Base-by-base conservation (phyloP, 371 early-diverging fungal species). In the Gilbertella persicaria region DNA sequence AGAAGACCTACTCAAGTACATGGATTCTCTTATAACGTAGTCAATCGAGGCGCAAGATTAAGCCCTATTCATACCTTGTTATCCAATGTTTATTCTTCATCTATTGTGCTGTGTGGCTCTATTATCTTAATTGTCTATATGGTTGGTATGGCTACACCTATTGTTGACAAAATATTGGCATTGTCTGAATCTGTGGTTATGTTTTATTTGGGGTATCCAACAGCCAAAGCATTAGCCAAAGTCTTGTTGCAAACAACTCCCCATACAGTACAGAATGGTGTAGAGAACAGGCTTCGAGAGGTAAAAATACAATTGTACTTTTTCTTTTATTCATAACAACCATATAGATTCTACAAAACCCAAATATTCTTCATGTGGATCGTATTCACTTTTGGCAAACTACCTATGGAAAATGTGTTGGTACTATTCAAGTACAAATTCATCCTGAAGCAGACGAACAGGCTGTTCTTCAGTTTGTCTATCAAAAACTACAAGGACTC, bases 381-480 rank as follows among this genome's bases (percentile, higher is more conserved):
- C 55, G 76, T 3, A 66, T 79, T 2, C 86, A 86, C 70, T 79
- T 84, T 42, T 86, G 86, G 86, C 81, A 79, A 52, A 86, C 82
- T 45, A 80, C 84, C 0, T 78, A 78, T 53, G 80, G 80, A 13
- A 78, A 83, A 58, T 64, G 75, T 43, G 73, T 86, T 10, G 84
- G 84, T 3, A 83, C 86, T 0, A 30, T 83, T 23, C 71, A 77
- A 25, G 59, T 86, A 12, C 77, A 68, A 12, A 61, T 84, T 10
- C 51, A 60, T 35, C 68, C 75, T 5, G 84, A 78, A 14, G 74
- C 82, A 19, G 81, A 84, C 44, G 86, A 86, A 48, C 79, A 80
- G 25, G 53, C 63, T 1, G 53, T 80, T 0, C 51, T 86, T 38
- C 64, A 74, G 13, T 51, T 62, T 30, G 79, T 82, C 20, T 81